Evolutionary conservation across 768 basidiomycete species (phyloP), one percentile per base, ranked within the genome.

Genomic region (Leccinum broughii): DNA sequence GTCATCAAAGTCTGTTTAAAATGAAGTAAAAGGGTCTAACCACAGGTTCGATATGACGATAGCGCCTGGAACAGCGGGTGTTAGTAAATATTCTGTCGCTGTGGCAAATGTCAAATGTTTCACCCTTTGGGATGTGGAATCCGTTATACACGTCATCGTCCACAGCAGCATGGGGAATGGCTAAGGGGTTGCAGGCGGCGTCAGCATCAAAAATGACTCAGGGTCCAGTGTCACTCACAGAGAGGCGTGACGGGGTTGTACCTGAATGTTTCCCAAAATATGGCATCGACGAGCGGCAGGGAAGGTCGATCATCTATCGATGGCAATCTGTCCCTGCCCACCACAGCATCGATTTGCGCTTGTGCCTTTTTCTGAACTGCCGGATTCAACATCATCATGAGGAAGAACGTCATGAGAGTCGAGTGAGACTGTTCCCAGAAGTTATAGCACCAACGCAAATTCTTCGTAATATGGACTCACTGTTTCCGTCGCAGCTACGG

Each of bases 121-220:
- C 5, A 64, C 62, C 63, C 58, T 77, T 77, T 9, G 85, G 84
- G 52, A 87, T 86, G 10, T 79, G 68, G 59, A 81, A 81, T 15
- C 77, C 76, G 34, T 69, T 62, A 60, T 81, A 81, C n/a, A 73
- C 60, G 49, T 80, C 80, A 30, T 80, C 77, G 35, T 75, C 62
- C 2, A 77, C 75, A 1, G 67, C 44, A 8, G 59, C 50, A 58
- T 72, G 76, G 0, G 74, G 68, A 17, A 75, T 24, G 1, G 64
- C 73, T 66, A 14, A 1, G 8, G 24, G 22, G n/a, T 51, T 20
- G 1, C 4, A 28, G 4, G n/a, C 11, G 7, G 9, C 7, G 5
- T 62, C 13, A 50, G n/a, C 17, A 14, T 17, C 10, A 7, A 1
- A 3, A 22, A 4, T n/a, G 1, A 22, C 28, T n/a, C 13, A 13